Percentiles rank a stretch among this genome's conserved stretches.
Conservation (phyloP, 768 basidiomycete genomes). For the Pholiota microspora region DNA sequence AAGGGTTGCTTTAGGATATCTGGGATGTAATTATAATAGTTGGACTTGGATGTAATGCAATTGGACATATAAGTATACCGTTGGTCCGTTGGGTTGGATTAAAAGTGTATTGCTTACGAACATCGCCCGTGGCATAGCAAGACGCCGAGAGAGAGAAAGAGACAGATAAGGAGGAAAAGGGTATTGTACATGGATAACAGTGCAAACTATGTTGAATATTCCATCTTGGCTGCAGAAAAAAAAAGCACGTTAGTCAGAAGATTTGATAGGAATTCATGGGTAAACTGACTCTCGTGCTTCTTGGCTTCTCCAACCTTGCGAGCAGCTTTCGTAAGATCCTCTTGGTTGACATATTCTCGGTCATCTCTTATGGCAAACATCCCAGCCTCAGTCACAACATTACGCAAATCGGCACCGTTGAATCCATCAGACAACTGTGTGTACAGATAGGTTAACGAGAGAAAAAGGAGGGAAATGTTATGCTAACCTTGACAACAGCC, state of each 20-base stretch:
- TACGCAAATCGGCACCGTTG: constrained; percentile 95
- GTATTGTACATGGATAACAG: constrained; percentile 11
- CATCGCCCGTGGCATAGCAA: neutral
- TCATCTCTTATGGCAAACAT: constrained; percentile 99
- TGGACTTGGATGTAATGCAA: constrained; percentile 13
- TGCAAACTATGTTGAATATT: constrained; percentile 41
- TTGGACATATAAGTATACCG: constrained; percentile 9
- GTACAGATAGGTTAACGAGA: neutral
- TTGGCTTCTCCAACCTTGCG: constrained; percentile 95
- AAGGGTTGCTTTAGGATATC: neutral
- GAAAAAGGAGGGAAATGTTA: constrained; percentile 1
- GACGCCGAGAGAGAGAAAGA: constrained; percentile 1
- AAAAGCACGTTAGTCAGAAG: constrained; percentile 8
- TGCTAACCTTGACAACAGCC: constrained; percentile 87
- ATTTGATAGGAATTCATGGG: neutral
- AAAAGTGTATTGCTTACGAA: neutral
- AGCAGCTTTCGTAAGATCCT: constrained; percentile 94
- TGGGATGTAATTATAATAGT: constrained; percentile 19
- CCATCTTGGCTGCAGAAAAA: constrained; percentile 45
- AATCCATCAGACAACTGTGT: constrained; percentile 81
- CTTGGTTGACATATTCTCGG: constrained; percentile 89
- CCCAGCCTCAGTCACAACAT: constrained; percentile 93
- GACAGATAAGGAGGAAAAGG: constrained; percentile 7
- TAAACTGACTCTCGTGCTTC: constrained; percentile 91
- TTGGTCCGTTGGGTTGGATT: constrained; percentile 11